Evolutionary conservation across 352 stramenopile species (phyloP), one percentile per base, ranked within the genome.

Genomic region (Peronospora tabacina): DNA sequence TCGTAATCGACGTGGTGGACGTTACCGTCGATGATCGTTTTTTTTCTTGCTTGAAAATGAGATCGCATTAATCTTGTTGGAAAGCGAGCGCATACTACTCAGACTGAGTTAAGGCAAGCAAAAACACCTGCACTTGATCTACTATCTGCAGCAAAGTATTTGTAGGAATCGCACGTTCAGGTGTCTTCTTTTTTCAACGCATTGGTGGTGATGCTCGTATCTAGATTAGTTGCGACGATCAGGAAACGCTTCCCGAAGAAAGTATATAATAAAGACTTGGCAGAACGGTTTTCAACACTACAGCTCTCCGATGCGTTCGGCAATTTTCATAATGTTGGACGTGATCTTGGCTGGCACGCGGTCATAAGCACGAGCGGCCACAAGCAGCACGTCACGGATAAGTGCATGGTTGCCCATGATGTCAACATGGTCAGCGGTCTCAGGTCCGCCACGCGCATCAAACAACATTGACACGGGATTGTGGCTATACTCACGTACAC

Each of bases 341-440:
- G 68, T 70, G 28, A 90, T 85, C 52, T 71, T 70, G 54, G 87
- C 70, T 10, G 70, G 76, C 42, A 90, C 75, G n/a, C 61, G 61
- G 51, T 90, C 74, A 58, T 90, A 90, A 9, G 49, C 66, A n/a
- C 74, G 53, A 38, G 68, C 70, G 1, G 68, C 68, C 19, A 90
- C 68, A 7, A 72, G 68, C 36, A 90, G 50, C 15, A 90, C 46
- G 54, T 90, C 76, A 34, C 69, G 79, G 49, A 96, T 95, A 12
- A 96, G 71, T 26, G 82, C 83, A 46, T 95, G 68, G 70, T 98
- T 97, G 30, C 92, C 92, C 69, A 98, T 86, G 59, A 98, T 97
- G 51, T 98, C 92, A 3, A 98, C 88, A 72, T 98, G 94, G 48
- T 98, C 91, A 15, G 82, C 80, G 5, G 80, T 90, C 48, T 72